Evolutionary conservation across 1,284 basidiomycete genomes (phyloP).

Genomic region (Puccinia polysora): DNA sequence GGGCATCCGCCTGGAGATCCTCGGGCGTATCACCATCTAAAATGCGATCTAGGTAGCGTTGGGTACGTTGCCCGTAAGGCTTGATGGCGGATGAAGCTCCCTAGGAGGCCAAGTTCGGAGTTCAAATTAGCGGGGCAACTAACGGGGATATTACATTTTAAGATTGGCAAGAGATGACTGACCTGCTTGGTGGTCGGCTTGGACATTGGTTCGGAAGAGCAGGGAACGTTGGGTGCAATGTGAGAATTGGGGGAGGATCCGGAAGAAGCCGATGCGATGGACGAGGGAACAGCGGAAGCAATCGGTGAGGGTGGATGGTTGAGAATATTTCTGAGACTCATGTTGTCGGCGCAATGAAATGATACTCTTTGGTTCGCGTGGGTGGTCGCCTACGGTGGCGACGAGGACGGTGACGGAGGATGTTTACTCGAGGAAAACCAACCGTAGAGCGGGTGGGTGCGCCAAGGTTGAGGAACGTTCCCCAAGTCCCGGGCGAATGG

Average conservation of each 20-base stretch:
- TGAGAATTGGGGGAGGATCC: conserved; percentile 15
- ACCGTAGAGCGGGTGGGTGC: too few species aligned
- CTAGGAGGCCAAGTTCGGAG: not conserved
- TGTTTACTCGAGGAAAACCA: too few species aligned
- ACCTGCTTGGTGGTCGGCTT: not conserved
- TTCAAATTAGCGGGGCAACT: not conserved
- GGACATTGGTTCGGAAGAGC: not conserved
- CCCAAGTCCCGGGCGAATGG: too few species aligned
- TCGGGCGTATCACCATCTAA: conserved; percentile 26
- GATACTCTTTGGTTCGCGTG: too few species aligned
- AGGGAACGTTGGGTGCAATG: not conserved
- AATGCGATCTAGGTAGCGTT: conserved; percentile 39
- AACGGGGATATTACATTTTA: not conserved
- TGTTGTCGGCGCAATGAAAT: not conserved
- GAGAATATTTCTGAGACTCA: conserved; percentile 43
- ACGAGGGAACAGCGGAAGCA: conserved; percentile 25
- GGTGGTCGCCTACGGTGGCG: too few species aligned
- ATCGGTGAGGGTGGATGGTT: conserved; percentile 39
- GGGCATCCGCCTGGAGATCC: conserved; percentile 19
- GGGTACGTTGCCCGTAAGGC: not conserved
- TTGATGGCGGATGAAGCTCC: conserved; percentile 12
- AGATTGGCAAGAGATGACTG: not conserved
- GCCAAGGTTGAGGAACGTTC: too few species aligned
- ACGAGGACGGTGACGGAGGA: too few species aligned
- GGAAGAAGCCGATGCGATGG: conserved; percentile 9